Base-by-base conservation (phyloP, 768 basidiomycete species). In the Boletus edulis region DNA sequence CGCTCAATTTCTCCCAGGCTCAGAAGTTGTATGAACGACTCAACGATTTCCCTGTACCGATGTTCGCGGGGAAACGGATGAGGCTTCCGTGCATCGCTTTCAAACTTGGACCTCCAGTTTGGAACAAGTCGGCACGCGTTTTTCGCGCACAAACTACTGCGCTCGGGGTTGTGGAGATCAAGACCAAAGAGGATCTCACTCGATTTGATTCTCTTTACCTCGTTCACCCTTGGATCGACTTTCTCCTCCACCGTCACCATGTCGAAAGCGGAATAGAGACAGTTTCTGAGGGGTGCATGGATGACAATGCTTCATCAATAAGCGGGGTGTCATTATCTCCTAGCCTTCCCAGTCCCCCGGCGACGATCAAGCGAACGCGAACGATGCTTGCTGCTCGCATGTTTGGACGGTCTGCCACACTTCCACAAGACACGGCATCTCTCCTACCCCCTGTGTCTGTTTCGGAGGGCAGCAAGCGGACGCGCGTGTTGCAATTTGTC, bases 161-260 rank as follows among this genome's bases (percentile, higher is more conserved):
- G 2, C 53, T 64, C 3, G 55, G 62, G 18, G 14, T 27, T 2
- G 55, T 63, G 17, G 32, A 49, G n/a, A 60, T 63, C 6, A 38
- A 5, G 15, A 49, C 52, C 1, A 13, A 12, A 17, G 51, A 60
- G 1, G 46, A 62, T 42, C 50, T 63, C 15, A 47, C 54, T 4
- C 20, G 29, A 42, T 32, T 43, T 2, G 37, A 45, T 0, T 24
- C 49, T 13, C 51, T 60, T 0, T 42, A 27, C 18, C 49, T 62
- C 12, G 35, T 60, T 20, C 62, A 63, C 22, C 58, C 62, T 0
- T 63, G 62, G 62, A 51, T 63, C 9, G 49, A 58, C 24, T 45
- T 52, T 14, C 55, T 63, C 14, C 55, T 62, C 1, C 38, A 52
- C 17, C 32, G 42, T 5, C 52, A 37, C 12, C 49, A 42, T 5